A percentile compares a stretch with the other conserved stretches of the same genome.
phyloP scores from a whole-genome alignment of 257 asterid species.

The Hygrophila difformis region DNA sequence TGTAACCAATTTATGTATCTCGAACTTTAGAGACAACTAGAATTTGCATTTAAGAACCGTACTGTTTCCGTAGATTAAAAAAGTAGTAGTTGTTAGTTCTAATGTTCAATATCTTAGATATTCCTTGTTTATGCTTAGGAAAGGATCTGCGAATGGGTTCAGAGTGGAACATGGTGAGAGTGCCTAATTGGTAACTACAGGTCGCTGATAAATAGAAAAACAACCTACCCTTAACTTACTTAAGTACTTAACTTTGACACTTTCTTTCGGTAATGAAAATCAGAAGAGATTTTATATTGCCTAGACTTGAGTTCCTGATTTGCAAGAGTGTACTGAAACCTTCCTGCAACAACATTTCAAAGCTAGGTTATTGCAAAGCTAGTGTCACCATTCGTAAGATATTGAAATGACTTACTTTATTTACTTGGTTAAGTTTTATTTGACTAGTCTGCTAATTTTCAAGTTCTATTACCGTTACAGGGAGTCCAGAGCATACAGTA shows the following conservation, averaged over 20 bases:
- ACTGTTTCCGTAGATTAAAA: background rate
- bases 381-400: background rate
- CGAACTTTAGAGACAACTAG: background rate
- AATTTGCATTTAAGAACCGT: background rate
- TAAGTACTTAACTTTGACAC: constrained; percentile 9
- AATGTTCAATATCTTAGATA: background rate
- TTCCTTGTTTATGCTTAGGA: constrained; percentile 4
- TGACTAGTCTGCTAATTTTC: constrained; percentile 7
- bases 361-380: constrained; percentile 1
- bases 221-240: constrained; percentile 1
- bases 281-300: constrained; percentile 1
- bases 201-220: constrained; percentile 1
- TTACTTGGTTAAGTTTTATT: constrained; percentile 7
- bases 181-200: constrained; percentile 3
- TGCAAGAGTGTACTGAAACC: background rate
- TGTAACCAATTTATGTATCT: constrained; percentile 5
- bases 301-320: constrained; percentile 6
- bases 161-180: constrained; percentile 8
- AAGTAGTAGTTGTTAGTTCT: background rate
- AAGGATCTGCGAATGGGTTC: background rate
- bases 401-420: constrained; percentile 6
- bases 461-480: constrained; percentile 40
- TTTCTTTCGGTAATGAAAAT: constrained; percentile 4
- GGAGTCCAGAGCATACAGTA: constrained; percentile 50
- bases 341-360: constrained; percentile 9